Evolutionary conservation across 2,329 filamentous ascomycete genomes (phyloP).

Genomic region (Tolypocladium tropicale): DNA sequence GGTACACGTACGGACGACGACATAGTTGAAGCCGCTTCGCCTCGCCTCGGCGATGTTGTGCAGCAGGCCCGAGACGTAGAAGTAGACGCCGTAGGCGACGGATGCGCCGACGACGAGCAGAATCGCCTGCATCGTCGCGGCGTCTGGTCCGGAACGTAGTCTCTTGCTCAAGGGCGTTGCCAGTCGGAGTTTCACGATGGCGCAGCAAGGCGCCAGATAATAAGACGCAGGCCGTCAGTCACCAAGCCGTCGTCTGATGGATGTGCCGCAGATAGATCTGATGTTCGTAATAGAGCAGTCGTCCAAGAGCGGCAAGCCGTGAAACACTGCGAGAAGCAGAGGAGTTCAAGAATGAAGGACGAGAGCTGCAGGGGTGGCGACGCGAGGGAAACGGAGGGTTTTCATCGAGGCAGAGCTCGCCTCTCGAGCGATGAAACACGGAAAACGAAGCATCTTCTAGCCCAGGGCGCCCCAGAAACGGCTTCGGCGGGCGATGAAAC

Average conservation of each 20-base stretch:
- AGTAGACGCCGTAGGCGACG: constrained; percentile 23
- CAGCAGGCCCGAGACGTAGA: constrained; percentile 21
- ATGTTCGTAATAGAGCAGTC: neutral
- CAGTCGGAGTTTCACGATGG: no score
- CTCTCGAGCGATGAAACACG: neutral
- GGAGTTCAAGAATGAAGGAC: neutral
- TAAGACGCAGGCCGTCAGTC: no score
- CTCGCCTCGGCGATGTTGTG: constrained; percentile 39
- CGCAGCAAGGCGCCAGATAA: no score
- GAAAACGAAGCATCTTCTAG: neutral
- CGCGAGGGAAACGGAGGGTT: neutral
- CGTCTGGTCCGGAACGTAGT: neutral
- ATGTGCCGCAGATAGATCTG: neutral
- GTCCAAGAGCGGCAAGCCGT: neutral
- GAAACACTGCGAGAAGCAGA: neutral
- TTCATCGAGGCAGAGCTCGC: neutral
- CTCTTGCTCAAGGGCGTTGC: neutral
- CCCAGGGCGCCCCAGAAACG: no score
- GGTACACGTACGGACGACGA: constrained; percentile 40
- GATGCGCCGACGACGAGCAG: constrained; percentile 21
- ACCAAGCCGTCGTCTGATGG: no score
- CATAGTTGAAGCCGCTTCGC: constrained; percentile 40
- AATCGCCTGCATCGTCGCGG: constrained; percentile 21
- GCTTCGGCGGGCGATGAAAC: no score
- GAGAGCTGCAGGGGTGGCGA: neutral